These are phyloP conservation scores for Exutisphaerella laricina DNA, from an alignment of 2,329 filamentous ascomycete species.

Conservation along the genomic window DNA sequence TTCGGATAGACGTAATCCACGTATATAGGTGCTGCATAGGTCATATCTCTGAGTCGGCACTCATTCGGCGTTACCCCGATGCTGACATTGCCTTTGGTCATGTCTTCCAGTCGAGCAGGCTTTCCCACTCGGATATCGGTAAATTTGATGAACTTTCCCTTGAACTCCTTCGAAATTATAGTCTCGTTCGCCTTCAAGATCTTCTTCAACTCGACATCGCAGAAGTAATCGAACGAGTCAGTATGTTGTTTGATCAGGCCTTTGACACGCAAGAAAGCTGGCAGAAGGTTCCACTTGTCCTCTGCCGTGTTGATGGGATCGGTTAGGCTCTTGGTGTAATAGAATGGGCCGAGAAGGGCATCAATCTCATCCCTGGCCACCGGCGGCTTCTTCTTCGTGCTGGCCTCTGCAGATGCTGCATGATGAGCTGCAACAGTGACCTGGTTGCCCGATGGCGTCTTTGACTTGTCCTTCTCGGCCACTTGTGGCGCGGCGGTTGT, in stretches of 20 bases:
- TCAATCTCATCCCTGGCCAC: slow-evolving; percentile 41
- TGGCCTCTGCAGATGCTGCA: slow-evolving; percentile 2
- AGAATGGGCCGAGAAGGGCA: slow-evolving; percentile 63
- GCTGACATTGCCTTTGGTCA: slow-evolving; percentile 62
- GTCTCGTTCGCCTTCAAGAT: slow-evolving; percentile 88
- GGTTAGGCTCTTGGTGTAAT: slow-evolving; percentile 61
- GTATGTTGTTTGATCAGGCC: slow-evolving; percentile 95
- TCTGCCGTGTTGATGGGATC: slow-evolving; percentile 65
- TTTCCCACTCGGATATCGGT: slow-evolving; percentile 76
- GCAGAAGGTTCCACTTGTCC: slow-evolving; percentile 95
- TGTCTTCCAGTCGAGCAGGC: slow-evolving; percentile 73
- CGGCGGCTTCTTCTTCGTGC: slow-evolving; percentile 19
- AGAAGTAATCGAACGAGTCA: slow-evolving; percentile 98
- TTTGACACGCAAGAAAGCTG: slow-evolving; percentile 97
- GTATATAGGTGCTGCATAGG: slow-evolving; percentile 91
- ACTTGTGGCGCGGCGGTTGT: slow-evolving; percentile 9
- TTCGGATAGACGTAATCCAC: slow-evolving; percentile 89
- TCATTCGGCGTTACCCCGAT: slow-evolving; percentile 80
- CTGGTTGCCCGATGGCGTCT: neutral
- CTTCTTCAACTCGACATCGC: slow-evolving; percentile 93
- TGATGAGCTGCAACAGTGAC: slow-evolving; percentile 2
- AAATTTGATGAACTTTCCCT: slow-evolving; percentile 68
- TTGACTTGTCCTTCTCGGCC: slow-evolving; percentile 5
- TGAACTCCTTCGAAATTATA: slow-evolving; percentile 77
- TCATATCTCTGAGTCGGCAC: slow-evolving; percentile 92